Percentiles rank a stretch among this genome's conserved stretches.
These are phyloP conservation scores for Gloeopeniophorella convolvens DNA, from an alignment of 768 basidiomycete genomes.

Conservation along the genomic window DNA sequence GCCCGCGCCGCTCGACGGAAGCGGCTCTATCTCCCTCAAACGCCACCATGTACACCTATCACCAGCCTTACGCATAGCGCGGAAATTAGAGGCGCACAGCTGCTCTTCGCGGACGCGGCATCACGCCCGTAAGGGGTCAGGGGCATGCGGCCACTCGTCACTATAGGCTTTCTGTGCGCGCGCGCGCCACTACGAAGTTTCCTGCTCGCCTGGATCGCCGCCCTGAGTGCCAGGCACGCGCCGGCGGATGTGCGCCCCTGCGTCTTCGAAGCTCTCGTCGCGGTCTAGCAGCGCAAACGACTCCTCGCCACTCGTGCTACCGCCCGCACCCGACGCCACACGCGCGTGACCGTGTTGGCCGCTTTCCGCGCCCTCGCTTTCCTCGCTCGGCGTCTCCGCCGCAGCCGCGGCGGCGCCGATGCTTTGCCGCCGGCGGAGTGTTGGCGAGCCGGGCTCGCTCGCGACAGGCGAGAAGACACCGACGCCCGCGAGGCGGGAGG, in stretches of 20 bases:
- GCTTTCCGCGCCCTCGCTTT: constrained; percentile 1
- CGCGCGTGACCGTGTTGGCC: not conserved
- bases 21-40: not conserved
- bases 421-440: constrained; percentile 24
- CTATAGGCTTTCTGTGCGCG: too few species aligned
- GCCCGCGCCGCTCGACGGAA: not conserved
- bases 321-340: not conserved
- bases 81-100: too few species aligned
- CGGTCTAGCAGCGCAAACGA: constrained; percentile 29
- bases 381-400: not conserved
- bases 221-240: constrained; percentile 7
- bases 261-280: constrained; percentile 21
- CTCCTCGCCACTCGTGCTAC: constrained; percentile 24
- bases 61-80: too few species aligned
- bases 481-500: constrained; percentile 48
- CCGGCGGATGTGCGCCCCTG: constrained; percentile 12
- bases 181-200: too few species aligned
- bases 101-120: too few species aligned
- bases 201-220: too few species aligned
- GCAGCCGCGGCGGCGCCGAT: too few species aligned
- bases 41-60: too few species aligned
- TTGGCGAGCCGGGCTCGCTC: constrained; percentile 62
- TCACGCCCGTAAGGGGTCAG: too few species aligned
- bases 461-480: constrained; percentile 68
- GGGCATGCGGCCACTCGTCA: too few species aligned